Evolutionary conservation across 164 flowering plant genomes (phyloP).

Genomic region (Aristolochia contorta): DNA sequence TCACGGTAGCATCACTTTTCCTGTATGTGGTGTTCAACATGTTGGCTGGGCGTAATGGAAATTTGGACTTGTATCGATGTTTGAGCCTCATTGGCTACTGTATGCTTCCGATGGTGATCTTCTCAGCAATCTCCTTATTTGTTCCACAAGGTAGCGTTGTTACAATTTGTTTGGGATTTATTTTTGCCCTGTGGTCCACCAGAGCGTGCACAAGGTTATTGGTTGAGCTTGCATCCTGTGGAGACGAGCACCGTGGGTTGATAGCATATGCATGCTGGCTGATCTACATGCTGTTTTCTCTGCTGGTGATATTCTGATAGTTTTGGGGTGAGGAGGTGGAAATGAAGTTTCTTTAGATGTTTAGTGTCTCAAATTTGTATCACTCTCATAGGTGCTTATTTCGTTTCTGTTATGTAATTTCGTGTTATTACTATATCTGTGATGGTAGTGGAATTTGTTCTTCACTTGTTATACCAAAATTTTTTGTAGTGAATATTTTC

Average conservation of each 20-base stretch:
- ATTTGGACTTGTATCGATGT: constrained; percentile 71
- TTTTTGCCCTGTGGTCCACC: constrained; percentile 73
- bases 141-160: constrained; percentile 48
- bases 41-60: constrained; percentile 79
- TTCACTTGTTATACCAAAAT: no score
- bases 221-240: constrained; percentile 58
- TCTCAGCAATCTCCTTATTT: constrained; percentile 66
- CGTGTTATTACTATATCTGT: neutral
- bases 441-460: neutral
- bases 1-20: constrained; percentile 59
- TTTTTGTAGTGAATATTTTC: no score
- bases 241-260: constrained; percentile 77
- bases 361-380: neutral
- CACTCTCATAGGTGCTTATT: neutral
- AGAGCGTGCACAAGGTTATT: constrained; percentile 63
- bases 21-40: constrained; percentile 73
- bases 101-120: constrained; percentile 70
- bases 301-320: constrained; percentile 62
- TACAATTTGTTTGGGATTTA: constrained; percentile 33
- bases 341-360: neutral
- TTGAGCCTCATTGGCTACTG: constrained; percentile 76
- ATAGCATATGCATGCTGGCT: constrained; percentile 80
- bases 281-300: constrained; percentile 68
- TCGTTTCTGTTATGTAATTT: neutral
- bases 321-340: neutral